A percentile compares a stretch with the other conserved stretches of the same genome.
Evolutionary conservation across 768 basidiomycete genomes (phyloP).

Genomic region (Lentinula boryana): DNA sequence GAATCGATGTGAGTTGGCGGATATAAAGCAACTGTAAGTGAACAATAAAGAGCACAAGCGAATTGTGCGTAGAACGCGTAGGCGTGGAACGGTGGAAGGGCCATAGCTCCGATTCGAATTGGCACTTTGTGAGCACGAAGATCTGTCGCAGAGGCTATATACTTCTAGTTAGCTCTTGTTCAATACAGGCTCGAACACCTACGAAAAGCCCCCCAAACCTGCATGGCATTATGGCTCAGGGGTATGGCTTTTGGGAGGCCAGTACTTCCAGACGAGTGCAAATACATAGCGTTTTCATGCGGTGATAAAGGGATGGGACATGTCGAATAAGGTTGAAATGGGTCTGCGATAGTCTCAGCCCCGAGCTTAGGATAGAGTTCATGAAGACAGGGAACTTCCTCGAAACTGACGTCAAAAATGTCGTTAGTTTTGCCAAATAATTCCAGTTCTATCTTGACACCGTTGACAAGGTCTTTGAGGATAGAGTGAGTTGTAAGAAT

Average conservation of each 20-base stretch:
- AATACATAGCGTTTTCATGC: slow-evolving; percentile 17
- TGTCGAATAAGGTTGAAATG: not conserved
- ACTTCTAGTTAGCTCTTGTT: not conserved
- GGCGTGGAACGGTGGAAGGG: slow-evolving; percentile 26
- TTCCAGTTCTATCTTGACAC: not conserved
- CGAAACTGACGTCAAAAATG: not conserved
- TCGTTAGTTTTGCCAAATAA: not conserved
- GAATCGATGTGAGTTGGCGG: slow-evolving; percentile 18
- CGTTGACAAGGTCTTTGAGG: not conserved
- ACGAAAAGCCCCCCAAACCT: slow-evolving; percentile 16
- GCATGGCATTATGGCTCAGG: slow-evolving; percentile 15
- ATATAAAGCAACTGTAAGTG: slow-evolving; percentile 16
- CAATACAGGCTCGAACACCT: not conserved
- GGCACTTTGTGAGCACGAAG: slow-evolving; percentile 8
- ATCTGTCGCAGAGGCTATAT: slow-evolving; percentile 1
- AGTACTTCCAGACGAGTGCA: slow-evolving; percentile 37
- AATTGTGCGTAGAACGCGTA: slow-evolving; percentile 21
- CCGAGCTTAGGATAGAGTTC: slow-evolving; percentile 21
- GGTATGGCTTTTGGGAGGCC: slow-evolving; percentile 31
- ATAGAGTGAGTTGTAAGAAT: slow-evolving; percentile 24
- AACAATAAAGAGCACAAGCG: slow-evolving; percentile 16
- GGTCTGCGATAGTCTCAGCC: slow-evolving; percentile 8
- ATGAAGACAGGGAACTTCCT: slow-evolving; percentile 1
- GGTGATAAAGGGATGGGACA: not conserved
- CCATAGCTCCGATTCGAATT: slow-evolving; percentile 18